A percentile compares a stretch with the other conserved stretches of the same genome.
Evolutionary conservation across 805 yeast species (phyloP).

Genomic region (Priceomyces fermenticarens): DNA sequence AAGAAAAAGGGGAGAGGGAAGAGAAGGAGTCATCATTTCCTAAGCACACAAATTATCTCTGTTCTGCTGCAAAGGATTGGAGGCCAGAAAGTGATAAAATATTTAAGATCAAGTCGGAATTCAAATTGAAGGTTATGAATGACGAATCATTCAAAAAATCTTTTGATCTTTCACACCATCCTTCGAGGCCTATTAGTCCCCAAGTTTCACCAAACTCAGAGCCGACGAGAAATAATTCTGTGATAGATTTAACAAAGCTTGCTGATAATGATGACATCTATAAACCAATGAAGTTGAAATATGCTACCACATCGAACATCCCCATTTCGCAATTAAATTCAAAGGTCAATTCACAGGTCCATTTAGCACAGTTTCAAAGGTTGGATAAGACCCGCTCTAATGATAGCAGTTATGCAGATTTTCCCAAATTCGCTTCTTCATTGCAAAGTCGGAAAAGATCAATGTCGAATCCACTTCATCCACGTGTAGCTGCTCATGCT

Average conservation of each 20-base stretch:
- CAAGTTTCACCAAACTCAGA: constrained; percentile 41
- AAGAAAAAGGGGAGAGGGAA: constrained; percentile 4
- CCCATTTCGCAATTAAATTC: constrained; percentile 37
- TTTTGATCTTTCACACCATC: constrained; percentile 29
- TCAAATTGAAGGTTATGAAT: constrained; percentile 34
- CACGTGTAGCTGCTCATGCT: constrained; percentile 11
- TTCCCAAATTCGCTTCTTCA: constrained; percentile 14
- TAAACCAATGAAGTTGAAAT: constrained; percentile 36
- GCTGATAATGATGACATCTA: constrained; percentile 32
- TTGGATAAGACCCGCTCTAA: constrained; percentile 16
- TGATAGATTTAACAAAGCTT: constrained; percentile 36
- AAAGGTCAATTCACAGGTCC: constrained; percentile 40
- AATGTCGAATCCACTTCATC: constrained; percentile 20
- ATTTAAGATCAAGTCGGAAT: constrained; percentile 30
- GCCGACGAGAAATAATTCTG: constrained; percentile 40
- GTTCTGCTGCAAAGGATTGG: constrained; percentile 42
- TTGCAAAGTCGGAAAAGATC: constrained; percentile 18
- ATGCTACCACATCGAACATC: constrained; percentile 36
- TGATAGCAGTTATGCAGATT: constrained; percentile 22
- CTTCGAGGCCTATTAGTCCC: constrained; percentile 35
- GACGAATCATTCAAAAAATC: constrained; percentile 33
- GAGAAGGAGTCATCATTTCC: constrained; percentile 8
- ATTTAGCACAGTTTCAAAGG: constrained; percentile 22
- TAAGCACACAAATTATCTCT: constrained; percentile 23
- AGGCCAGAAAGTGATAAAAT: constrained; percentile 24